phyloP scores from a whole-genome alignment of 176 grass and related monocot species.

The Carex kokanica region DNA sequence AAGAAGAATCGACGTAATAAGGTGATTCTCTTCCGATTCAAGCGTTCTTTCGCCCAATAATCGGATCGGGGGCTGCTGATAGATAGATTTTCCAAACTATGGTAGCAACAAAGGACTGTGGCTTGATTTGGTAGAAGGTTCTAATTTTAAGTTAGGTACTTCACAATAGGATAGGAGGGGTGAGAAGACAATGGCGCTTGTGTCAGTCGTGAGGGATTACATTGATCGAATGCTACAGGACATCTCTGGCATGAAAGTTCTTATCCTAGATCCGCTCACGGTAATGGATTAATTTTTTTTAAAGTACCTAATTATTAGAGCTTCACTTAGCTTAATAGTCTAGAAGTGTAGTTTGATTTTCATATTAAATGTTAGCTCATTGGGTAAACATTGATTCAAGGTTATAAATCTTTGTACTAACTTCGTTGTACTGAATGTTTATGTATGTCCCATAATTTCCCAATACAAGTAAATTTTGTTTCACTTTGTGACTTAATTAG shows the following conservation, averaged over 20 bases:
- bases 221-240: slow-evolving; percentile 94
- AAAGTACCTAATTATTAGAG: neutral
- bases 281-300: slow-evolving; percentile 26
- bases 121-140: too few species aligned
- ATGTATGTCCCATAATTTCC: neutral
- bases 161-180: neutral
- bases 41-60: too few species aligned
- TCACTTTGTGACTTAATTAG: neutral
- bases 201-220: slow-evolving; percentile 76
- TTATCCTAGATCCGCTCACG: slow-evolving; percentile 75
- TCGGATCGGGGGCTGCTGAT: too few species aligned
- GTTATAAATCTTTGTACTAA: neutral
- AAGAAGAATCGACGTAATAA: too few species aligned
- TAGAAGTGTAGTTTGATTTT: neutral
- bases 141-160: neutral
- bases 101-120: too few species aligned
- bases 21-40: too few species aligned
- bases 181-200: slow-evolving; percentile 49
- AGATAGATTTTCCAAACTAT: too few species aligned
- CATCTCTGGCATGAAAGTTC: slow-evolving; percentile 92
- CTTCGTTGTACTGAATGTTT: neutral
- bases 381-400: neutral
- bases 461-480: neutral
- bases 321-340: neutral
- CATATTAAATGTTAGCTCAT: neutral